A percentile compares a stretch with the other conserved stretches of the same genome.
Conservation (phyloP, 2,329 filamentous ascomycete species). For the Phialophora tarda region DNA sequence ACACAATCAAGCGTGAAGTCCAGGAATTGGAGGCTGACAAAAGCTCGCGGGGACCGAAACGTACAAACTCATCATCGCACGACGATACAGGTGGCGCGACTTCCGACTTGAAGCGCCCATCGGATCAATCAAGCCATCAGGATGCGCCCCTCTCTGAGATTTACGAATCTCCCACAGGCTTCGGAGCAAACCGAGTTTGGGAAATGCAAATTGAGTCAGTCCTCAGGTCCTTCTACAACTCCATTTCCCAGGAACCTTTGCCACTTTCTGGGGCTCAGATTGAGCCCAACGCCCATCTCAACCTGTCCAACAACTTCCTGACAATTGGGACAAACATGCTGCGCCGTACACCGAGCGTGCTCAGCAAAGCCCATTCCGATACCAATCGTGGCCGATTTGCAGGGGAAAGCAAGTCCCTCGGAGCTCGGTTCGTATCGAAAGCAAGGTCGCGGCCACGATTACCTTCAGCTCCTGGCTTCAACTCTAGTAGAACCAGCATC, state of each 20-base stretch:
- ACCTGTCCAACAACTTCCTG: constrained; percentile 64
- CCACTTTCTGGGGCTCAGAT: constrained; percentile 72
- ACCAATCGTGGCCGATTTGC: constrained; percentile 70
- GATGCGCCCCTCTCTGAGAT: constrained; percentile 59
- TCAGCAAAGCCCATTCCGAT: constrained; percentile 93
- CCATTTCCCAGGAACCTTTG: constrained; percentile 84
- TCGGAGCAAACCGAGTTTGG: constrained; percentile 78
- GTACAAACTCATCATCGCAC: constrained; percentile 15
- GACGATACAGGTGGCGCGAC: constrained; percentile 16
- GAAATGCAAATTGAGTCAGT: constrained; percentile 88
- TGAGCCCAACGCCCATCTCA: constrained; percentile 43
- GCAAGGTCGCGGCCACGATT: constrained; percentile 79
- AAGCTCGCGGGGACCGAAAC: constrained; percentile 28
- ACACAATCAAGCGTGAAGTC: constrained; percentile 78
- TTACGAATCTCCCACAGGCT: constrained; percentile 60
- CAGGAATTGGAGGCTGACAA: constrained; percentile 25
- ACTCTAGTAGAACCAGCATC: constrained; percentile 90
- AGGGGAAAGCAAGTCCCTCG: constrained; percentile 66
- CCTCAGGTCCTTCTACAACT: constrained; percentile 87
- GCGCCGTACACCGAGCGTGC: constrained; percentile 83
- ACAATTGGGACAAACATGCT: constrained; percentile 71
- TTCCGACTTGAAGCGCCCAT: constrained; percentile 30
- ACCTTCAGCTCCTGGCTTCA: constrained; percentile 78
- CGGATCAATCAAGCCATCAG: constrained; percentile 41
- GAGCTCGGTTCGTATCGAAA: constrained; percentile 81